A percentile compares a stretch with the other conserved stretches of the same genome.
Conservation (phyloP, 2,329 filamentous ascomycete genomes). For the Botrytis tulipae region DNA sequence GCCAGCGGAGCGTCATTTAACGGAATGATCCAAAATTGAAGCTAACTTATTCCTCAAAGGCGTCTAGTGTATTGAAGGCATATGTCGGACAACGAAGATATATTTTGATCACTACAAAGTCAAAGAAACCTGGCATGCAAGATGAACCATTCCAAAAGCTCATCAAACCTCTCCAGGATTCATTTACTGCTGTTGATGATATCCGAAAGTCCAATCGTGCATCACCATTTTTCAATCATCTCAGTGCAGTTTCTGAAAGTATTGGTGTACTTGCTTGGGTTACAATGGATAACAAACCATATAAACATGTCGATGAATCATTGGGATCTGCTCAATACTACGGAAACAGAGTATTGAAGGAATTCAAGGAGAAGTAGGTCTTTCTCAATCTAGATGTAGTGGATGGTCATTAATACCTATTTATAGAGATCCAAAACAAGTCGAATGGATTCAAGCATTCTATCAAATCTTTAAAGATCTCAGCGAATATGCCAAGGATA, state of each 20-base stretch:
- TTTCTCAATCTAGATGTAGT: background rate
- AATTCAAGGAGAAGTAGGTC: slow-evolving; percentile 75
- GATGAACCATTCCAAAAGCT: slow-evolving; percentile 68
- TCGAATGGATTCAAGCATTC: slow-evolving; percentile 90
- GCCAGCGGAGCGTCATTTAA: background rate
- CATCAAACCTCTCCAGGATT: slow-evolving; percentile 81
- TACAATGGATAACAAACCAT: slow-evolving; percentile 76
- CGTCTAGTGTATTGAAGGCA: slow-evolving; percentile 55
- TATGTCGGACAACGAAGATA: slow-evolving; percentile 87
- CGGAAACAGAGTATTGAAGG: slow-evolving; percentile 89
- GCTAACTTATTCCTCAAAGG: slow-evolving; percentile 40
- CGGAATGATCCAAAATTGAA: background rate
- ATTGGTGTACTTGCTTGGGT: slow-evolving; percentile 91
- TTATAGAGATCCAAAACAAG: slow-evolving; percentile 70
- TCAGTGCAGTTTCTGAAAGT: slow-evolving; percentile 85
- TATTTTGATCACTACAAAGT: slow-evolving; percentile 81
- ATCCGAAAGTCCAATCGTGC: slow-evolving; percentile 80
- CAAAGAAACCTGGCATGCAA: slow-evolving; percentile 80
- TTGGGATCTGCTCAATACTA: slow-evolving; percentile 87
- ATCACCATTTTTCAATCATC: slow-evolving; percentile 72
- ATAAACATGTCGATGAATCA: slow-evolving; percentile 80
- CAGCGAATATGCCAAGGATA: slow-evolving; percentile 77
- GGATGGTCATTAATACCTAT: slow-evolving; percentile 17
- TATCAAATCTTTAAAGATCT: slow-evolving; percentile 87
- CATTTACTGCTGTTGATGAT: slow-evolving; percentile 74